Conservation (phyloP, 331 rosid species). For the Malus hybrid region DNA sequence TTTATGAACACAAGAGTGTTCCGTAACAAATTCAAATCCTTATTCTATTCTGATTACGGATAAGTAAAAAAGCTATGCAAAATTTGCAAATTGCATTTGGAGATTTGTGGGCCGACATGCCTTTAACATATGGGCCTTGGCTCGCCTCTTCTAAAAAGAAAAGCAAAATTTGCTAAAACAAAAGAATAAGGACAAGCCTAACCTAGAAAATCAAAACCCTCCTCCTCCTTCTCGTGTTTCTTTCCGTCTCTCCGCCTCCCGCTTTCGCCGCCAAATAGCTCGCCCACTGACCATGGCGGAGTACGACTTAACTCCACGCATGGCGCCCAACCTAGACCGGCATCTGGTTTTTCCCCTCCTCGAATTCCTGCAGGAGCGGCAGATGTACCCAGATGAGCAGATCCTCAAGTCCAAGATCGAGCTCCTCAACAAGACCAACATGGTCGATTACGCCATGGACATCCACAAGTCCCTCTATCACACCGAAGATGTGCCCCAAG, state of each 20-base stretch:
- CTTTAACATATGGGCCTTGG: too few species aligned
- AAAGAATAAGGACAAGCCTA: background rate
- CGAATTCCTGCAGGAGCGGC: constrained; percentile 55
- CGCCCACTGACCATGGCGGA: constrained; percentile 45
- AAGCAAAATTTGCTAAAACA: too few species aligned
- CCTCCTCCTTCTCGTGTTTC: too few species aligned
- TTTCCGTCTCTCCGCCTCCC: background rate
- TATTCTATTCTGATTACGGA: too few species aligned
- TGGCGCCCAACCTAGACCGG: constrained; percentile 76
- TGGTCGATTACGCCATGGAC: constrained; percentile 98
- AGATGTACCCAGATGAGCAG: constrained; percentile 35
- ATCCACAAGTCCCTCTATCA: constrained; percentile 85
- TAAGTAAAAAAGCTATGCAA: too few species aligned
- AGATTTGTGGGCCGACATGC: too few species aligned
- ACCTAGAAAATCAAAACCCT: background rate
- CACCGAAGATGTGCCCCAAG: constrained; percentile 80
- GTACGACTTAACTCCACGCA: constrained; percentile 75
- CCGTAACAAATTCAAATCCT: too few species aligned
- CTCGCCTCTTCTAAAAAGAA: background rate
- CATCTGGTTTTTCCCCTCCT: constrained; percentile 81
- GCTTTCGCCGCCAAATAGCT: background rate
- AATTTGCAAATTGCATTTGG: too few species aligned
- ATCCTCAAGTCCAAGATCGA: constrained; percentile 88
- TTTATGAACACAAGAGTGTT: too few species aligned
- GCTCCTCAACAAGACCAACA: constrained; percentile 85